Conservation (phyloP, 495 filamentous ascomycete genomes). For the Chaetomium tenue region DNA sequence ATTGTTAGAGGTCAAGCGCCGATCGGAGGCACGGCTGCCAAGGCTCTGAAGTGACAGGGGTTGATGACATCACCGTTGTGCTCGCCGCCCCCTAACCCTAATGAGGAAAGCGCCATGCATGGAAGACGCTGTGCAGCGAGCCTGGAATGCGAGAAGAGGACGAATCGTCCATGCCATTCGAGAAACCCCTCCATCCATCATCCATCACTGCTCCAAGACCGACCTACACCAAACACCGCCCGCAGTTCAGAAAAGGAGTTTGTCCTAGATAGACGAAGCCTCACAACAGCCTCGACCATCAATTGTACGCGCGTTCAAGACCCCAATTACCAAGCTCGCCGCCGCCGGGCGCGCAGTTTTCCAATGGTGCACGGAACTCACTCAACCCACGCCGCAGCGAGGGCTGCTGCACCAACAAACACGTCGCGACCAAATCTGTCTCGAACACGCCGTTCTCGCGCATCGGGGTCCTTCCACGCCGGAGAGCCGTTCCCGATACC, state of each 20-base stretch:
- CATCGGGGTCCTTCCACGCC: slow-evolving; percentile 49
- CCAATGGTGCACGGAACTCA: slow-evolving; percentile 43
- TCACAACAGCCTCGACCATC: not conserved
- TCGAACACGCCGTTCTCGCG: slow-evolving; percentile 28
- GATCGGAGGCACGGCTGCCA: not conserved
- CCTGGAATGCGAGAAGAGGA: no score
- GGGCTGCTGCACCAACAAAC: slow-evolving; percentile 31
- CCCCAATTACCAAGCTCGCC: not conserved
- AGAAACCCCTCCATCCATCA: not conserved
- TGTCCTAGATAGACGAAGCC: not conserved
- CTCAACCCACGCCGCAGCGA: slow-evolving; percentile 31
- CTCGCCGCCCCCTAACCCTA: not conserved
- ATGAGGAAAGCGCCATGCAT: not conserved
- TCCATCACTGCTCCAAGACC: not conserved
- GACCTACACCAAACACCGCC: not conserved
- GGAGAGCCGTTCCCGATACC: slow-evolving; percentile 46
- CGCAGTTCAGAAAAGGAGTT: not conserved
- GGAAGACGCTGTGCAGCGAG: no score
- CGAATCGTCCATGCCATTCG: not conserved
- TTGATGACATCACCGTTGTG: not conserved
- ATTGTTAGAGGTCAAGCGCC: not conserved
- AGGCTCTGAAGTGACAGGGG: not conserved
- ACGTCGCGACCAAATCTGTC: slow-evolving; percentile 24
- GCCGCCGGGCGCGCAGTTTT: not conserved
- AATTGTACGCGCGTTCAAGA: not conserved